Conservation (phyloP, 768 basidiomycete genomes). For the Rhizopogon rudus region DNA sequence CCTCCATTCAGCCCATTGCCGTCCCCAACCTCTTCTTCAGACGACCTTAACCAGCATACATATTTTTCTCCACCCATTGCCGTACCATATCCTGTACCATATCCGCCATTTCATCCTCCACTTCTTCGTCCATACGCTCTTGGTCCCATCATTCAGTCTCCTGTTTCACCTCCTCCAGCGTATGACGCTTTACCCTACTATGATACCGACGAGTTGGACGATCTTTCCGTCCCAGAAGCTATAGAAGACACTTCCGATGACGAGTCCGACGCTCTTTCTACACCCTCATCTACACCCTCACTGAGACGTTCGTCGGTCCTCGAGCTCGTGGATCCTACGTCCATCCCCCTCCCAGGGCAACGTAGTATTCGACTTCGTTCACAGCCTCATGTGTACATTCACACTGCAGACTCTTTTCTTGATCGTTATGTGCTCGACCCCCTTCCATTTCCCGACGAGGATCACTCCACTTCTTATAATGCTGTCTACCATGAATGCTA, state of each 20-base stretch:
- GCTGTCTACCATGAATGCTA: constrained; percentile 54
- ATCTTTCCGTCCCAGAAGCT: constrained; percentile 69
- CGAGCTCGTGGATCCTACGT: constrained; percentile 45
- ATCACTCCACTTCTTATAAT: constrained; percentile 44
- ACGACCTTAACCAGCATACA: constrained; percentile 58
- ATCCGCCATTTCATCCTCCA: constrained; percentile 58
- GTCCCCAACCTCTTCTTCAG: constrained; percentile 75
- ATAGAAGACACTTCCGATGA: constrained; percentile 85
- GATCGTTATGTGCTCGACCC: constrained; percentile 67
- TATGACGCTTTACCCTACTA: constrained; percentile 61
- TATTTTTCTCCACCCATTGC: constrained; percentile 44
- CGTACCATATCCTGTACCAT: constrained; percentile 58
- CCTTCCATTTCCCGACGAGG: constrained; percentile 60
- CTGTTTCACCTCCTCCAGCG: constrained; percentile 30
- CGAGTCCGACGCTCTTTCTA: constrained; percentile 68
- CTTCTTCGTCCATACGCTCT: constrained; percentile 49
- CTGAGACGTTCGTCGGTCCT: constrained; percentile 54
- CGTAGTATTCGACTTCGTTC: constrained; percentile 41
- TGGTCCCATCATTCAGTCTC: constrained; percentile 37
- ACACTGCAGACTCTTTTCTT: constrained; percentile 53
- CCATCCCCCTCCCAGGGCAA: constrained; percentile 45
- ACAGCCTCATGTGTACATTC: constrained; percentile 56
- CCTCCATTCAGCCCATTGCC: constrained; percentile 51
- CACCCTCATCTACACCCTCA: constrained; percentile 64
- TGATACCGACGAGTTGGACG: constrained; percentile 59